Conservation (phyloP, 441 rosid species). For the Metrosideros polymorpha region DNA sequence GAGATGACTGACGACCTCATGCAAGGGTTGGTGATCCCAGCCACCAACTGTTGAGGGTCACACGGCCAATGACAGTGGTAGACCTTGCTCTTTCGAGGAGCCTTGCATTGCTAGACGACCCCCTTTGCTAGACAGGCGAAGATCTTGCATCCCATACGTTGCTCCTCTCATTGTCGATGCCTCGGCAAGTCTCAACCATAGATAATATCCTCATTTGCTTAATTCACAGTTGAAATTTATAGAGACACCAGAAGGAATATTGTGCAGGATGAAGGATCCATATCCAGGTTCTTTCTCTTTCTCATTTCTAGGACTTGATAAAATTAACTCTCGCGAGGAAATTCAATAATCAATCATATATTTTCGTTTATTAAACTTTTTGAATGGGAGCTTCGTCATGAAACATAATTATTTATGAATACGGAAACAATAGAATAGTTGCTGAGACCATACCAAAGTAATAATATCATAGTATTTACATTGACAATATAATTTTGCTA, state of each 20-base stretch:
- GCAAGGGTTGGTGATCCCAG: not conserved
- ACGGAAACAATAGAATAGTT: not conserved
- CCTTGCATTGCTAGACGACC: not conserved
- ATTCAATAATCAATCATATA: not conserved
- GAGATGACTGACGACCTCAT: too few relatives aligned
- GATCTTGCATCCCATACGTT: not conserved
- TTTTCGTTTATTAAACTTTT: not conserved
- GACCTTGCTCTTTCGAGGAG: not conserved
- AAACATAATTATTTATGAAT: not conserved
- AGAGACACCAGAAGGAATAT: not conserved
- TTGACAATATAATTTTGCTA: not conserved
- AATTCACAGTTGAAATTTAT: not conserved
- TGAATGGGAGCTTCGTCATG: not conserved
- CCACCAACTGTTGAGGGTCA: not conserved
- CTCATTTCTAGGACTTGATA: not conserved
- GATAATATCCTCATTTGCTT: not conserved
- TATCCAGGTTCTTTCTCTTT: not conserved
- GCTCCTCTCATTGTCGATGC: not conserved
- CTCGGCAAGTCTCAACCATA: not conserved
- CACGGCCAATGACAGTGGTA: fast-evolving
- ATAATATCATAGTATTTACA: not conserved
- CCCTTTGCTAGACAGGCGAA: fast-evolving
- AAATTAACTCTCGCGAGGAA: not conserved
- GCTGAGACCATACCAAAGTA: not conserved
- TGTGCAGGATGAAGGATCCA: not conserved